Conservation (phyloP, 352 stramenopile species). For the Globisporangium mamillatum region DNA sequence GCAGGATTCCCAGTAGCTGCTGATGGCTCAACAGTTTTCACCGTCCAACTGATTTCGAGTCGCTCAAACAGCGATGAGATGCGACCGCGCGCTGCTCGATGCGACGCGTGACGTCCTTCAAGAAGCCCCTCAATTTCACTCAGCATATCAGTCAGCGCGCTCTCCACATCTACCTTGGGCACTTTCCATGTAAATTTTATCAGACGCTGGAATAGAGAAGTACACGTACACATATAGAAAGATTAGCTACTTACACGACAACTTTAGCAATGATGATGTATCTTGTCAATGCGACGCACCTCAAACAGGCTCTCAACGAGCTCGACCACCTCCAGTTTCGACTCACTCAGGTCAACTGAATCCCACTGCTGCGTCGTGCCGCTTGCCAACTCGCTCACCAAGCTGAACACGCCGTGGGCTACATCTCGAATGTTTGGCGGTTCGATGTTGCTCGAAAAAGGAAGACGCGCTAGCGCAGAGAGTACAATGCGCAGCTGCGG, state of each 20-base stretch:
- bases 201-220: slow-evolving; percentile 23
- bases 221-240: neutral
- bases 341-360: slow-evolving; percentile 2
- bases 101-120: slow-evolving; percentile 37
- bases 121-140: slow-evolving; percentile 39
- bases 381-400: slow-evolving; percentile 30
- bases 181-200: slow-evolving; percentile 77
- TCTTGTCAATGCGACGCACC: slow-evolving; percentile 1
- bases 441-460: slow-evolving; percentile 31
- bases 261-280: too few relatives aligned
- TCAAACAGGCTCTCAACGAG: slow-evolving; percentile 19
- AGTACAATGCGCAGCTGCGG: slow-evolving; percentile 42
- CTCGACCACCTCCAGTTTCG: slow-evolving; percentile 14
- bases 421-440: slow-evolving; percentile 38
- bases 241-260: neutral
- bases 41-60: slow-evolving; percentile 72
- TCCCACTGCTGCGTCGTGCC: neutral
- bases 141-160: slow-evolving; percentile 60
- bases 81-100: slow-evolving; percentile 44
- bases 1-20: neutral
- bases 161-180: slow-evolving; percentile 48
- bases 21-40: slow-evolving; percentile 28
- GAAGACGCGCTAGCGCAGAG: slow-evolving; percentile 43
- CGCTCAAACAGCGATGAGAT: slow-evolving; percentile 50
- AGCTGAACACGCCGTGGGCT: slow-evolving; percentile 38